These are phyloP conservation scores for Ceratocystis smalleyi DNA, from an alignment of 2,329 filamentous ascomycete species.

Conservation along the genomic window DNA sequence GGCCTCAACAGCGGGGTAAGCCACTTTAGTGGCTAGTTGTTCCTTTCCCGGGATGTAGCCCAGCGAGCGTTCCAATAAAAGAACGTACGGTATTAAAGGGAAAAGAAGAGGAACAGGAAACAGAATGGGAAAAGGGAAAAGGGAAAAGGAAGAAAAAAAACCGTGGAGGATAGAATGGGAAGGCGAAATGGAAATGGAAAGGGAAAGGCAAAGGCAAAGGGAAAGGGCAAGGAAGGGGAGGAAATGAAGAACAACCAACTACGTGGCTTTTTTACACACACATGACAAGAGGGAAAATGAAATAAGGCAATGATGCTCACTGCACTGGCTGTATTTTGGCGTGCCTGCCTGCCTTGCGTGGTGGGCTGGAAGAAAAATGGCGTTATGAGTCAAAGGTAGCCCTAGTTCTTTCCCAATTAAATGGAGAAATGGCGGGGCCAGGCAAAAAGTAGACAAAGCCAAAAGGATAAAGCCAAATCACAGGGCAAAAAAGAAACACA, in stretches of 20 bases:
- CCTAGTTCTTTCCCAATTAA: not conserved
- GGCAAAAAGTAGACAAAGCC: not conserved
- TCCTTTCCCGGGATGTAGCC: constrained; percentile 8
- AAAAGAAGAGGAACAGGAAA: not conserved
- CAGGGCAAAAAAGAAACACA: not conserved
- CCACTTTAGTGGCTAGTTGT: constrained; percentile 10
- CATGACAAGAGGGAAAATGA: not conserved
- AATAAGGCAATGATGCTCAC: not conserved
- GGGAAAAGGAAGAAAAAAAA: not conserved
- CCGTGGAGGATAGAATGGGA: not conserved
- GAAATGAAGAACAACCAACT: not conserved
- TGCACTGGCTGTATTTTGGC: not conserved
- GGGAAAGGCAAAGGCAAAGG: not conserved
- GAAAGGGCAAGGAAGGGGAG: not conserved
- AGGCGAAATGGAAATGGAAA: not conserved
- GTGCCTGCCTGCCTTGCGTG: not conserved
- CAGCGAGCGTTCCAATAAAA: not conserved
- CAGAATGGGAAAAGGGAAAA: not conserved
- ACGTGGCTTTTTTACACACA: not conserved
- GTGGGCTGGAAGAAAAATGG: not conserved
- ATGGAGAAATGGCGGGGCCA: not conserved
- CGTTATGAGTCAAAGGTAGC: not conserved
- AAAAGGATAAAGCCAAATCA: not conserved
- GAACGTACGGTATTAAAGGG: not conserved
- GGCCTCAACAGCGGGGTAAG: constrained; percentile 14